Evolutionary conservation across 129 eudicot species (phyloP).

Genomic region (Flaveria robusta): DNA sequence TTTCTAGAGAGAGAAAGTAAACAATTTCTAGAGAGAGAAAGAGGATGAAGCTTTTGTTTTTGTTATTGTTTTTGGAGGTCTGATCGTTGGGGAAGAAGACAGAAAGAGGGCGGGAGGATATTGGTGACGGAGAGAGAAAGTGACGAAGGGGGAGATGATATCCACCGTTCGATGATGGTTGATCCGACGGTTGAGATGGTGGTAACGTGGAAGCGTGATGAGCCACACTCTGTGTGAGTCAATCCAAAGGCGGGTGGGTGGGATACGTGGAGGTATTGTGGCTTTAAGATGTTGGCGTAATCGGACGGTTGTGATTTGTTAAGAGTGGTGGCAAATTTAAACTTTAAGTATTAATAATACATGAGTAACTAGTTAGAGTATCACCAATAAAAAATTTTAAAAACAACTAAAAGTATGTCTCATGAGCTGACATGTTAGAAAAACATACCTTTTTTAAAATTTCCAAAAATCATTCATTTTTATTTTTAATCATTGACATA

Average conservation of each 20-base stretch:
- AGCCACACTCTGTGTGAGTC: constrained; percentile 51
- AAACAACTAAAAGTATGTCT: too few relatives aligned
- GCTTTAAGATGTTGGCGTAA: constrained; percentile 20
- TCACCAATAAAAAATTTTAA: too few relatives aligned
- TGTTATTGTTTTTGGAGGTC: too few relatives aligned
- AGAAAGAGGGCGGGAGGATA: constrained; percentile 63
- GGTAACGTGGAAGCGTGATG: constrained; percentile 53
- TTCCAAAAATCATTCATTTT: too few relatives aligned
- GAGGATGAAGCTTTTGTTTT: too few relatives aligned
- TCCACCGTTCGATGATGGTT: constrained; percentile 46
- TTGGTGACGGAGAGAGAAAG: constrained; percentile 29
- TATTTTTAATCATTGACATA: too few relatives aligned
- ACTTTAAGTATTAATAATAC: too few relatives aligned
- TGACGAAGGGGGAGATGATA: background rate
- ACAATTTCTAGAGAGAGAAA: constrained; percentile 13
- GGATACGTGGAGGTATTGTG: constrained; percentile 46
- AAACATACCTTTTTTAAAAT: too few relatives aligned
- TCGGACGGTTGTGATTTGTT: constrained; percentile 36
- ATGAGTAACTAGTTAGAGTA: too few relatives aligned
- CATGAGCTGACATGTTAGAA: too few relatives aligned
- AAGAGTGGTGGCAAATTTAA: constrained; percentile 17
- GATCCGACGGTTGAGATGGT: constrained; percentile 35
- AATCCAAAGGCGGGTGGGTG: constrained; percentile 60
- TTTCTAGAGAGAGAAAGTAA: constrained; percentile 29
- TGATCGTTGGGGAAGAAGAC: background rate